Percentiles rank a stretch among this genome's conserved stretches.
phyloP scores from a whole-genome alignment of 495 filamentous ascomycete genomes.

The Cryomyces antarcticus region DNA sequence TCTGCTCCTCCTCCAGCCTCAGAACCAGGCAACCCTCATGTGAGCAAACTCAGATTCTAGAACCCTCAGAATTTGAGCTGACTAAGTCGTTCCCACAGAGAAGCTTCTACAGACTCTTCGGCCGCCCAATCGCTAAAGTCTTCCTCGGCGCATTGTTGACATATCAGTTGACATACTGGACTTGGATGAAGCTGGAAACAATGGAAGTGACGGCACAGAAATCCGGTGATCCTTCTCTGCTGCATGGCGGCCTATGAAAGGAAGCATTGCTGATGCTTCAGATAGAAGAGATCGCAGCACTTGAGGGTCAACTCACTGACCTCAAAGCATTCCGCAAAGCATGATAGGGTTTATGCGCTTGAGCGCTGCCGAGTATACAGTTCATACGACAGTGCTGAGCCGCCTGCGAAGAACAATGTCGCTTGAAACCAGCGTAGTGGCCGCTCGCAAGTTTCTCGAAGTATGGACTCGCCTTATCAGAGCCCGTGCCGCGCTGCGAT shows the following conservation, averaged over 20 bases:
- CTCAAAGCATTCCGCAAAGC: not conserved
- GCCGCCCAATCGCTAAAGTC: conserved; percentile 62
- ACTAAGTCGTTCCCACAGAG: conserved; percentile 23
- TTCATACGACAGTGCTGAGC: not conserved
- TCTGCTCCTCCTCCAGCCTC: too few species aligned
- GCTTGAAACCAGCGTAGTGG: not conserved
- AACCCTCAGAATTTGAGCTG: too few species aligned
- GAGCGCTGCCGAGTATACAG: not conserved
- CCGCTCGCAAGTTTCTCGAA: not conserved
- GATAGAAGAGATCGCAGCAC: not conserved
- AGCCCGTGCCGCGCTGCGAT: not conserved
- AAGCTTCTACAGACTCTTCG: conserved; percentile 60
- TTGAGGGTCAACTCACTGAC: not conserved
- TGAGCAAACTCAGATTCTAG: too few species aligned
- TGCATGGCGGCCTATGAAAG: conserved; percentile 4
- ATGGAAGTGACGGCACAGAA: conserved; percentile 47
- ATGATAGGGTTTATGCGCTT: not conserved
- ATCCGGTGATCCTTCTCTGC: conserved; percentile 20
- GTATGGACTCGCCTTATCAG: not conserved
- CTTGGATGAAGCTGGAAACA: conserved; percentile 72
- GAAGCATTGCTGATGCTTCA: not conserved
- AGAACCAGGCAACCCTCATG: too few species aligned
- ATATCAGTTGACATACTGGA: conserved; percentile 71
- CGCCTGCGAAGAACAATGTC: not conserved
- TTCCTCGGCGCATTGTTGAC: conserved; percentile 72